Conservation (phyloP, 169 alveolate genomes). For the Plasmodium fragile region DNA sequence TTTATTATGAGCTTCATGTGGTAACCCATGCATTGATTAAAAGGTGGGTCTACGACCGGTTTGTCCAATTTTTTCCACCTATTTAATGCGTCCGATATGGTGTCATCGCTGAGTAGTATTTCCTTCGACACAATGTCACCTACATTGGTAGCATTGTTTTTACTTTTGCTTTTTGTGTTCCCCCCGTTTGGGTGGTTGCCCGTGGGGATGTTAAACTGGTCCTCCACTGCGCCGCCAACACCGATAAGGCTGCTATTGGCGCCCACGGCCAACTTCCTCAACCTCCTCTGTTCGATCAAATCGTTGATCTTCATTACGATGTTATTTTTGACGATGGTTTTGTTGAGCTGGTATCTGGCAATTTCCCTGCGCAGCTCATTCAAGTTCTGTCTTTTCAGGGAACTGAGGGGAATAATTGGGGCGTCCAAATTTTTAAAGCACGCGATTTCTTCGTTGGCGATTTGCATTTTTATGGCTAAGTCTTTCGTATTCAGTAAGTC, state of each 20-base stretch:
- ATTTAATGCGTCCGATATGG: slow-evolving; percentile 69
- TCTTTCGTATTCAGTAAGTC: slow-evolving; percentile 78
- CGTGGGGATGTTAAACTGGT: neutral
- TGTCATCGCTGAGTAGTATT: slow-evolving; percentile 65
- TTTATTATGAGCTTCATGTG: slow-evolving; percentile 25
- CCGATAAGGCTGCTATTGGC: neutral
- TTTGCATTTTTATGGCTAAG: slow-evolving; percentile 62
- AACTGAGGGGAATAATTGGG: slow-evolving; percentile 81
- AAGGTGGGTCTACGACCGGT: slow-evolving; percentile 1
- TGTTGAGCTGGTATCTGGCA: slow-evolving; percentile 79
- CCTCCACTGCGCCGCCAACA: neutral
- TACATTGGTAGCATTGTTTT: neutral
- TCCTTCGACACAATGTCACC: slow-evolving; percentile 4
- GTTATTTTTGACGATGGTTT: slow-evolving; percentile 74
- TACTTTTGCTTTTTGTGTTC: neutral
- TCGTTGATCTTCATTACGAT: slow-evolving; percentile 73
- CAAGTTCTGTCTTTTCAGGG: slow-evolving; percentile 82
- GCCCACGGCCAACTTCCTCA: slow-evolving; percentile 18
- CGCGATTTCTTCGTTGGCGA: slow-evolving; percentile 74
- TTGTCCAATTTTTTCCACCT: slow-evolving; percentile 54
- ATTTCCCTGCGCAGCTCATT: slow-evolving; percentile 79
- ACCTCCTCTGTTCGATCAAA: slow-evolving; percentile 46
- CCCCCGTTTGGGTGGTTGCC: neutral
- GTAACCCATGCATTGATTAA: slow-evolving; percentile 26
- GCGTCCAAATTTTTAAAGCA: slow-evolving; percentile 76